A percentile compares a stretch with the other conserved stretches of the same genome.
phyloP scores from a whole-genome alignment of 768 basidiomycete genomes.

The Pulveroboletus sp. region DNA sequence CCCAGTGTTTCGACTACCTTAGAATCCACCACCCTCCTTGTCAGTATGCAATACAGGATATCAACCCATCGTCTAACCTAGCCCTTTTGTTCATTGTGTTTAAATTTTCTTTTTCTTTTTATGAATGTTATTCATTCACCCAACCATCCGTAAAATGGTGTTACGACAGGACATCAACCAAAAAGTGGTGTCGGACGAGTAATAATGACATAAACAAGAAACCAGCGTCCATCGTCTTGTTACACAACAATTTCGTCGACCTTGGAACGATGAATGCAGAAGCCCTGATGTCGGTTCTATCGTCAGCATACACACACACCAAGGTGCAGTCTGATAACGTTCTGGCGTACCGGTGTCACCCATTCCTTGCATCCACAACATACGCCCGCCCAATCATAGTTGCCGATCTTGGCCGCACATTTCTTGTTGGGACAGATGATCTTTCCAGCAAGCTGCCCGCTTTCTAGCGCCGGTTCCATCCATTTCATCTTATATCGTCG shows the following conservation, averaged over 20 bases:
- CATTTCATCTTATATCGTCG: conserved; percentile 73
- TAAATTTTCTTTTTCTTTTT: conserved; percentile 1
- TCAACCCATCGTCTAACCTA: conserved; percentile 14
- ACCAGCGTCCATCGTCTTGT: not conserved
- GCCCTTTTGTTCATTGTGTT: conserved; percentile 20
- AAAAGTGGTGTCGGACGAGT: not conserved
- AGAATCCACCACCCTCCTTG: conserved; percentile 13
- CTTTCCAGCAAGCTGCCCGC: conserved; percentile 82
- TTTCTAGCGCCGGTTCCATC: conserved; percentile 83
- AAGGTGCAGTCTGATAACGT: not conserved
- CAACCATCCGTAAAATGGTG: not conserved
- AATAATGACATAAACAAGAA: not conserved
- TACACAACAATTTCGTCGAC: conserved; percentile 53
- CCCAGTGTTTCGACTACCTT: conserved; percentile 2
- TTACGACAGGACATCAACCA: not conserved
- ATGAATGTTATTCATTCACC: conserved; percentile 18
- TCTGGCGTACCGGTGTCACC: conserved; percentile 69
- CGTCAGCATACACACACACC: not conserved
- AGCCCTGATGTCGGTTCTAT: conserved; percentile 31
- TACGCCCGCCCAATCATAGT: conserved; percentile 95
- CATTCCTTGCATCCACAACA: conserved; percentile 88
- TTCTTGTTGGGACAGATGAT: conserved; percentile 89
- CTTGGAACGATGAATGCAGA: conserved; percentile 65
- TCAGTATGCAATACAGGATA: conserved; percentile 12
- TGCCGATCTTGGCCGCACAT: conserved; percentile 88